phyloP scores from a whole-genome alignment of 192 early-diverging fungal species.

The Haplosporangium gracile region DNA sequence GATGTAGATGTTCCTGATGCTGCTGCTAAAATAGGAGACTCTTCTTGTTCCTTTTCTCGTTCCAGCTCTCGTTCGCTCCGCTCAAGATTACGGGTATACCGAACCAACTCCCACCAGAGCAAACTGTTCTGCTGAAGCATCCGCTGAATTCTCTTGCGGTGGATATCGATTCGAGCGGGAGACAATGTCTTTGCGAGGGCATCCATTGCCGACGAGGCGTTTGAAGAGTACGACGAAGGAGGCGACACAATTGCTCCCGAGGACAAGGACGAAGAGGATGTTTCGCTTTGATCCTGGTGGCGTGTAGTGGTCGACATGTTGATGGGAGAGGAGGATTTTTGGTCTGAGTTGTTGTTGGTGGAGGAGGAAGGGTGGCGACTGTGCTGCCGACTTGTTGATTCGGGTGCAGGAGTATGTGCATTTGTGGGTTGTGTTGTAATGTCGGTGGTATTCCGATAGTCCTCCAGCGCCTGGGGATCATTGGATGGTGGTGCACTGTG shows the following conservation, averaged over 20 bases:
- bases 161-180: conserved; percentile 34
- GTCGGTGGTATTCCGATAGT: background rate
- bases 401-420: background rate
- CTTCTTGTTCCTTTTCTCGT: conserved; percentile 26
- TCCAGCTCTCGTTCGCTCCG: conserved; percentile 41
- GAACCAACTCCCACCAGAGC: conserved; percentile 56
- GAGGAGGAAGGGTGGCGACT: background rate
- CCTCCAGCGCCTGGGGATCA: conserved; percentile 15
- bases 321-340: background rate
- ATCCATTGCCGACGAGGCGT: conserved; percentile 31
- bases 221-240: conserved; percentile 47
- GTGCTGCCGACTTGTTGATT: background rate
- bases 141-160: conserved; percentile 35
- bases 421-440: background rate
- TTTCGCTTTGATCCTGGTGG: background rate
- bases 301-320: background rate
- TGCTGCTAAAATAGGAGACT: background rate
- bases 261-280: conserved; percentile 9
- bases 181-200: conserved; percentile 29
- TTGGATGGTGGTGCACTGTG: background rate
- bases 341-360: background rate
- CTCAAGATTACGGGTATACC: conserved; percentile 49
- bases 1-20: background rate
- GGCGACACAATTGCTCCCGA: conserved; percentile 27
- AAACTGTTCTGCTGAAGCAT: conserved; percentile 54